Conservation (phyloP, 192 early-diverging fungal genomes). For the Entophlyctis luteolus region DNA sequence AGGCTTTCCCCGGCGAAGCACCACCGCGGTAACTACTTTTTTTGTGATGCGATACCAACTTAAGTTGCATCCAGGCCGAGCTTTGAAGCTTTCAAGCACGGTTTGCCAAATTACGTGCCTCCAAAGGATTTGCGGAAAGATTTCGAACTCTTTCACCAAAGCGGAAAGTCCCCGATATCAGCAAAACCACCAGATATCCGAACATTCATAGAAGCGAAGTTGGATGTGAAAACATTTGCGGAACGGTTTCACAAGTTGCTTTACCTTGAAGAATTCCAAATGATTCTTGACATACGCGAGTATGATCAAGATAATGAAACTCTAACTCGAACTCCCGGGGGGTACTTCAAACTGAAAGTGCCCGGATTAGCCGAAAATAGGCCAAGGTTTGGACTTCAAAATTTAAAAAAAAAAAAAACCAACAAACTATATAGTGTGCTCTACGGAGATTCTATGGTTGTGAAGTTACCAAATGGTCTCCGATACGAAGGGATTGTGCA, state of each 20-base stretch:
- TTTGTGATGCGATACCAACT: background rate
- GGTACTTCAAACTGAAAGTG: background rate
- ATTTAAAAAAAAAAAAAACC: background rate
- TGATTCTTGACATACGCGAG: conserved; percentile 14
- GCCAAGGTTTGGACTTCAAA: background rate
- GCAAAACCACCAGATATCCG: background rate
- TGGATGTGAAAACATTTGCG: background rate
- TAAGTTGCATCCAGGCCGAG: background rate
- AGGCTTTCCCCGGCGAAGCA: background rate
- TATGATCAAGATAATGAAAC: conserved; percentile 7
- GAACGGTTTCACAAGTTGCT: conserved; percentile 9
- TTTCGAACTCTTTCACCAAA: background rate
- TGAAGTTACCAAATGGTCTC: background rate
- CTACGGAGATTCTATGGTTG: conserved; percentile 18
- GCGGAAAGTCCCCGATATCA: background rate
- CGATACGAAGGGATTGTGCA: conserved; percentile 16
- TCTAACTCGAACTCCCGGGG: background rate
- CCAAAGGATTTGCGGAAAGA: background rate
- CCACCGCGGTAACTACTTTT: conserved; percentile 11
- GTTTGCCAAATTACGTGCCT: background rate
- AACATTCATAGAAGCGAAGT: background rate
- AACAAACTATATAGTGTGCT: background rate
- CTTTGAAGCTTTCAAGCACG: conserved; percentile 15
- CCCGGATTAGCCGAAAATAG: conserved; percentile 12
- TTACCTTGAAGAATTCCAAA: conserved; percentile 13